phyloP scores from a whole-genome alignment of 75 land plant genomes.

The Picea sitchensis region DNA sequence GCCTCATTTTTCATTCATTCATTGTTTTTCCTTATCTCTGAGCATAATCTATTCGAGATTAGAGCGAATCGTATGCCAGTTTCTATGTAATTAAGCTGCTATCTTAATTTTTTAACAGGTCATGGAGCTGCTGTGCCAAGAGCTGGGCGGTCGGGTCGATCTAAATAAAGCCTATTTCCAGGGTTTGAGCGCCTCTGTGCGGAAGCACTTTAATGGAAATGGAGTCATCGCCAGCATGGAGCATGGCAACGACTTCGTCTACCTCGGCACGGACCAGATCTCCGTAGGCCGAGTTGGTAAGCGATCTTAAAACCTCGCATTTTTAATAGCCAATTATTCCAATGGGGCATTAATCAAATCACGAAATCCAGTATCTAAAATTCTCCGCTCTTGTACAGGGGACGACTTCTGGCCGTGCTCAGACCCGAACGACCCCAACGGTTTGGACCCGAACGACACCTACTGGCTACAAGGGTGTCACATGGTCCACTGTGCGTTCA shows the following conservation, averaged over 20 bases:
- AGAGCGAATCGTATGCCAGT: too few species aligned
- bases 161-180: constrained; percentile 30
- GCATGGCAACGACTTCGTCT: constrained; percentile 44
- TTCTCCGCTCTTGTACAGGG: not conserved
- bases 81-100: too few species aligned
- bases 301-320: not conserved
- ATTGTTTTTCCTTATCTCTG: not conserved
- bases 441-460: constrained; percentile 27
- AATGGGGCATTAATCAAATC: not conserved
- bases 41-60: not conserved
- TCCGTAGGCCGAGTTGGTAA: constrained; percentile 38
- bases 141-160: constrained; percentile 33
- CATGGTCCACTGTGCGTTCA: constrained; percentile 50
- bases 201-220: constrained; percentile 34
- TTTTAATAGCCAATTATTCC: not conserved
- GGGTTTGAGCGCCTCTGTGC: constrained; percentile 25
- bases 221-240: constrained; percentile 54
- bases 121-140: constrained; percentile 34
- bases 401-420: constrained; percentile 50
- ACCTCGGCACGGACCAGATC: constrained; percentile 38
- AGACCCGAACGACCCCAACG: constrained; percentile 23
- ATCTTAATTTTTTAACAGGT: constrained; percentile 8
- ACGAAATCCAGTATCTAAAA: too few species aligned
- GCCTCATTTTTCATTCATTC: not conserved
- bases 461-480: constrained; percentile 48